A percentile compares a stretch with the other conserved stretches of the same genome.
Conservation (phyloP, 495 filamentous ascomycete genomes). For the Podospora bellae-mahoneyi region DNA sequence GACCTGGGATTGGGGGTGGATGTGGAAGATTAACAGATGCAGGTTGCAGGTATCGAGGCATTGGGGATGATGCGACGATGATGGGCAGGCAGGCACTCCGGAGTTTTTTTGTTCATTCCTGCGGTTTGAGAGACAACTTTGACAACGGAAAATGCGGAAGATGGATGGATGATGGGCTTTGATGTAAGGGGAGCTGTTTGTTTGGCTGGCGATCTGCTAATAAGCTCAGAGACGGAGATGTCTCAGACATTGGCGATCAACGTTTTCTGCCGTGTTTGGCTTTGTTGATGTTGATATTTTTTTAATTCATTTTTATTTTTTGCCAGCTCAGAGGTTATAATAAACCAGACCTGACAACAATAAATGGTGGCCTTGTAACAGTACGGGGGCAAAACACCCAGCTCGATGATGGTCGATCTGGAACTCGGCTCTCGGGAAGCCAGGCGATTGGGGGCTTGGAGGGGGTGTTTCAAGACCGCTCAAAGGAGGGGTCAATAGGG, state of each 20-base stretch:
- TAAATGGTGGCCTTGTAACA: too few species aligned
- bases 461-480: neutral
- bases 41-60: slow-evolving; percentile 16
- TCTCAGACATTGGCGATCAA: slow-evolving; percentile 6
- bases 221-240: slow-evolving; percentile 7
- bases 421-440: neutral
- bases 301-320: too few species aligned
- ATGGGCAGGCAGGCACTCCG: too few species aligned
- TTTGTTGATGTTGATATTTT: neutral
- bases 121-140: neutral
- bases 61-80: slow-evolving; percentile 1
- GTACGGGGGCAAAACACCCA: neutral
- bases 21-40: slow-evolving; percentile 4
- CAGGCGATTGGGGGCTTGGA: neutral
- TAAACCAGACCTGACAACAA: neutral
- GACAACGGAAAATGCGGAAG: too few species aligned
- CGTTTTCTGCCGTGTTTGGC: neutral
- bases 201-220: neutral
- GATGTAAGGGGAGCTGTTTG: neutral
- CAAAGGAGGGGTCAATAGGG: neutral
- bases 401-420: neutral
- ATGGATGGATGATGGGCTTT: neutral
- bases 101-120: neutral
- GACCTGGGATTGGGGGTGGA: slow-evolving; percentile 18
- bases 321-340: neutral